Base-by-base conservation (phyloP, 352 stramenopile genomes). In the Salisapilia sapeloensis region DNA sequence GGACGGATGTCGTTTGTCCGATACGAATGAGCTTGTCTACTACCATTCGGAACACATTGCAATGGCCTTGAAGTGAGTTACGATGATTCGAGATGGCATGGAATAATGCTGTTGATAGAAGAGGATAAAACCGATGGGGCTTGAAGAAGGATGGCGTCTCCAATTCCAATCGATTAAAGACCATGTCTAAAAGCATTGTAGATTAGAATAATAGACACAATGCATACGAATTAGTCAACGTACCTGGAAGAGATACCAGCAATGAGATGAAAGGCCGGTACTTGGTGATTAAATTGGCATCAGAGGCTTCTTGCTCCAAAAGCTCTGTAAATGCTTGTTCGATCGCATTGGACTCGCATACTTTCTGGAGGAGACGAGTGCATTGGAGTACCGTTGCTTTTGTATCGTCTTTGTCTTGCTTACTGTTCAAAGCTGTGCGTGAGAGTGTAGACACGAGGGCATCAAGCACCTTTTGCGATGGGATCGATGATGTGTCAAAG, bases 21-120 rank as follows among this genome's bases (percentile, higher is more conserved):
- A 79, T 74, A 18, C 69, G 62, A 6, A 50, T 47, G 6, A 85
- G 24, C 24, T 82, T 85, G 20, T 80, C 54, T n/a, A 33, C 44
- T 19, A 85, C 56, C 45, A 72, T 49, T 6, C 65, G 63, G 25
- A 79, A 76, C 8, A 60, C 49, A 1, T 40, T 14, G 4, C 40
- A 8, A 0, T 24, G 13, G 1, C 10, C 1, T 9, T 14, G 7
- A 6, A 1, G 15, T 11, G 22, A 11, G 12, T 6, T 6, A 26
- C 18, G 13, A 17, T 15, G 23, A 6, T 17, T n/a, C 17, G 53
- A 28, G 0, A 67, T 16, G 10, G 22, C 20, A 17, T 30, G 33
- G 45, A 82, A 64, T 18, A 85, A 42, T 2, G 40, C 38, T 29
- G 61, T 37, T 29, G 53, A 55, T 19, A 85, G 45, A 10, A 38